phyloP scores from a whole-genome alignment of 106 monocot species.

The Posidonia australis region DNA sequence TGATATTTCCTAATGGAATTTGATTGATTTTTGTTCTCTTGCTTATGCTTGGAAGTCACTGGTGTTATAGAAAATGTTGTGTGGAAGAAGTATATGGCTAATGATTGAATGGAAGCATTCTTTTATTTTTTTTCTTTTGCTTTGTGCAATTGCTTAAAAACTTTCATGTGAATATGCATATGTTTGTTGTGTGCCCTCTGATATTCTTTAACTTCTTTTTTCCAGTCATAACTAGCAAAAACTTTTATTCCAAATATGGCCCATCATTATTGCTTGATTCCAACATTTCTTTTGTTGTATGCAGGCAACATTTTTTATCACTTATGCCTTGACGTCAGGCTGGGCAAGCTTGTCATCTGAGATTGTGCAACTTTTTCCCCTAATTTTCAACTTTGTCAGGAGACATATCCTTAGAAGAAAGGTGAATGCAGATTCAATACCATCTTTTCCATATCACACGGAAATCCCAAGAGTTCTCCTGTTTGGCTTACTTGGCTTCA shows the following conservation, averaged over 20 bases:
- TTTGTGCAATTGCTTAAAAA: neutral
- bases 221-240: neutral
- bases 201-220: neutral
- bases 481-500: constrained; percentile 81
- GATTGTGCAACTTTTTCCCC: constrained; percentile 63
- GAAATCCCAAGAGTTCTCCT: constrained; percentile 84
- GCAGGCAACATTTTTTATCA: constrained; percentile 95
- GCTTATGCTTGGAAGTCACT: no score
- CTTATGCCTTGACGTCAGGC: constrained; percentile 91
- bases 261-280: neutral
- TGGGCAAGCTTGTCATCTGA: constrained; percentile 96
- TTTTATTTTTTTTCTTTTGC: neutral
- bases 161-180: no score
- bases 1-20: no score
- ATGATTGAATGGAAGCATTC: neutral
- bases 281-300: neutral
- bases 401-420: constrained; percentile 37
- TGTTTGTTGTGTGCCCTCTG: no score
- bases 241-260: neutral
- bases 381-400: constrained; percentile 59
- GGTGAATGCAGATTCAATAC: constrained; percentile 36
- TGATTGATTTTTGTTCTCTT: no score
- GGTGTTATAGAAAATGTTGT: no score
- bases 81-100: neutral
- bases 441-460: constrained; percentile 85